Evolutionary conservation across 2,329 filamentous ascomycete genomes (phyloP).

Genomic region (Ophiostoma novo-ulmi): DNA sequence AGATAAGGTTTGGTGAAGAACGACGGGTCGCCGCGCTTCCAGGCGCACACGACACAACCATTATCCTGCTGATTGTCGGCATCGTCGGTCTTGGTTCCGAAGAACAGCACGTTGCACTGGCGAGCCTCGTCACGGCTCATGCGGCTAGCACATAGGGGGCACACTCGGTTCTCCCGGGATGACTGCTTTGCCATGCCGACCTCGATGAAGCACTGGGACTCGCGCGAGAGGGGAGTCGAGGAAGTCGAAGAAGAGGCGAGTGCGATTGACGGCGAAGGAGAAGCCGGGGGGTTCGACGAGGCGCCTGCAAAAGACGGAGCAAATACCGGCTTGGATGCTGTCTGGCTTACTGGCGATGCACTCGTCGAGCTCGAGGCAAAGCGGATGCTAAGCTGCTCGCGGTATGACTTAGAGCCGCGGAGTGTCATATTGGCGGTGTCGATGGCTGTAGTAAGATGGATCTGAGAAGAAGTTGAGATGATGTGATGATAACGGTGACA

Average conservation of each 20-base stretch:
- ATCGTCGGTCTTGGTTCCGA: background rate
- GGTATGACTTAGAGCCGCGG: conserved; percentile 18
- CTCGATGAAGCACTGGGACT: conserved; percentile 41
- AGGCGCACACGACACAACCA: conserved; percentile 37
- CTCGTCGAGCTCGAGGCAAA: conserved; percentile 17
- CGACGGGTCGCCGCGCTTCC: conserved; percentile 47
- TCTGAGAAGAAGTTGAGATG: background rate
- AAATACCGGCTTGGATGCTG: background rate
- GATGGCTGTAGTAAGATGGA: conserved; percentile 8
- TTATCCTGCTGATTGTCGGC: conserved; percentile 27
- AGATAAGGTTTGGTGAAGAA: conserved; percentile 78
- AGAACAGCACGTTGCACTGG: conserved; percentile 20
- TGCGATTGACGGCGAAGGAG: background rate
- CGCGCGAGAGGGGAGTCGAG: conserved; percentile 13
- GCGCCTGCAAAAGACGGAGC: background rate
- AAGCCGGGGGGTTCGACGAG: background rate
- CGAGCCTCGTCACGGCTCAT: conserved; percentile 28
- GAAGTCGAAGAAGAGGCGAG: background rate
- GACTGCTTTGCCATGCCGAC: conserved; percentile 39
- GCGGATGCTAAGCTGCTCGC: conserved; percentile 20
- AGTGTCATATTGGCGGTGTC: conserved; percentile 4
- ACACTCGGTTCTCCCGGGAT: conserved; percentile 36
- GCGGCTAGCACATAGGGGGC: conserved; percentile 38
- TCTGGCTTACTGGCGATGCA: background rate
- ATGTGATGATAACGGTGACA: background rate